These are phyloP conservation scores for Geotrichum klebahnii DNA, from an alignment of 1,139 yeast genomes.

Conservation along the genomic window DNA sequence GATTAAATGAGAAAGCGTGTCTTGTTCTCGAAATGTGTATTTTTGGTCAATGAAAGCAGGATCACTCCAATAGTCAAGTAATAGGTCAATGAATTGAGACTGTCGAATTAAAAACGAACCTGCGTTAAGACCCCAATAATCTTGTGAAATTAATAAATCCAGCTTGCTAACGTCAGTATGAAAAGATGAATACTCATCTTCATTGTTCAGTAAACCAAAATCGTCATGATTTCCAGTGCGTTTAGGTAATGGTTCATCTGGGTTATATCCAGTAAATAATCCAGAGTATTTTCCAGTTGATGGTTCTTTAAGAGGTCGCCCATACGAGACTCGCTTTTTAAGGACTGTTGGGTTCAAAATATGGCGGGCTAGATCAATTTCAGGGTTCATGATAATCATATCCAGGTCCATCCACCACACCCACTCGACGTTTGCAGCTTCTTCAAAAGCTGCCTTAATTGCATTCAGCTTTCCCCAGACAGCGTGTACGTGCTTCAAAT, in stretches of 20 bases:
- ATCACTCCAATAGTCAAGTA: slow-evolving; percentile 30
- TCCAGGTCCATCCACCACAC: slow-evolving; percentile 34
- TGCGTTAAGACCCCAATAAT: slow-evolving; percentile 29
- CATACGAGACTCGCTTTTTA: slow-evolving; percentile 22
- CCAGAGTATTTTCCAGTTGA: slow-evolving; percentile 13
- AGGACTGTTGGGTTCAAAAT: slow-evolving; percentile 28
- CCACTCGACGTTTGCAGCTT: slow-evolving; percentile 31
- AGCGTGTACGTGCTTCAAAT: slow-evolving; percentile 19
- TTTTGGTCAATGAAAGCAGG: slow-evolving; percentile 22
- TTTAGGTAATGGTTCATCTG: not conserved
- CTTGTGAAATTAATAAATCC: slow-evolving; percentile 29
- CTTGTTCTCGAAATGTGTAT: slow-evolving; percentile 28
- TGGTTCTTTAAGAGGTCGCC: slow-evolving; percentile 21
- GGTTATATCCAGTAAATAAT: slow-evolving; percentile 16
- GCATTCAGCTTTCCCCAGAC: slow-evolving; percentile 32
- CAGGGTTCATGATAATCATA: slow-evolving; percentile 29
- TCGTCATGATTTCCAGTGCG: slow-evolving; percentile 3
- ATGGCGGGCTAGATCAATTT: slow-evolving; percentile 27
- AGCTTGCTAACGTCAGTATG: slow-evolving; percentile 21
- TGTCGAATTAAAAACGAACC: slow-evolving; percentile 32
- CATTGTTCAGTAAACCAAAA: slow-evolving; percentile 5
- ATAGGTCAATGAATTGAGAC: slow-evolving; percentile 24
- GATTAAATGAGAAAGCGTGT: slow-evolving; percentile 19
- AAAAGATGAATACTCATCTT: no score
- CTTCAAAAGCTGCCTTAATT: slow-evolving; percentile 27